These are phyloP conservation scores for Paecilomyces dactylethromorphus DNA, from an alignment of 2,329 filamentous ascomycete genomes.

Conservation along the genomic window DNA sequence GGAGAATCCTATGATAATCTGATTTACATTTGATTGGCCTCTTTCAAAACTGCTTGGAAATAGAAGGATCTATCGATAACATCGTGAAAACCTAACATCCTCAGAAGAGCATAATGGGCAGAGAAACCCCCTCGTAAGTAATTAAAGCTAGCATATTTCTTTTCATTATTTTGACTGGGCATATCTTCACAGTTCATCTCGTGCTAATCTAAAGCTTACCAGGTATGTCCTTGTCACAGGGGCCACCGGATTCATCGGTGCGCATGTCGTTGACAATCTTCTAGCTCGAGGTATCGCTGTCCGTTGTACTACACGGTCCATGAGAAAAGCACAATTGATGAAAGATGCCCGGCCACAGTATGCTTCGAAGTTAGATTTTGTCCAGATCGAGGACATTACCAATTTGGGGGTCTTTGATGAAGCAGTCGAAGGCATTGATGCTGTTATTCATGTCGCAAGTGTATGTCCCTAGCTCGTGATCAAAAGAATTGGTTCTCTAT, in stretches of 20 bases:
- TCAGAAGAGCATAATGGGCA: not conserved
- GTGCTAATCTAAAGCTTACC: not conserved
- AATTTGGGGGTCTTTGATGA: slow-evolving; percentile 1
- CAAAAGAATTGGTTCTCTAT: no score
- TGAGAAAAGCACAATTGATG: slow-evolving; percentile 7
- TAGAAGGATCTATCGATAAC: not conserved
- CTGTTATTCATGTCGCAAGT: not conserved
- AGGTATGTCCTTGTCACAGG: slow-evolving; percentile 17
- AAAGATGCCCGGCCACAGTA: slow-evolving; percentile 4
- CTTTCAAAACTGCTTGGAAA: not conserved
- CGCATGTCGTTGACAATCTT: slow-evolving; percentile 14
- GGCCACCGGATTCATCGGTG: slow-evolving; percentile 21
- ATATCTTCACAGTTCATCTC: no score
- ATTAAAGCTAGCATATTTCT: not conserved
- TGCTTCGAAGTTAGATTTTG: slow-evolving; percentile 3
- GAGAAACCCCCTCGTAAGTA: not conserved
- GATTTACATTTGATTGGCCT: not conserved
- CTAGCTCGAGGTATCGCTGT: slow-evolving; percentile 9
- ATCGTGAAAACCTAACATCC: not conserved
- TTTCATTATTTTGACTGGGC: not conserved
- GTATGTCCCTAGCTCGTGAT: slow-evolving; percentile 1
- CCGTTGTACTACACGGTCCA: slow-evolving; percentile 8
- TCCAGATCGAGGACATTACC: slow-evolving; percentile 5
- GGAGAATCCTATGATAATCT: not conserved
- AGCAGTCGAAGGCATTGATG: slow-evolving; percentile 4